Conservation (phyloP, 352 stramenopile genomes). For the Globisporangium solare region DNA sequence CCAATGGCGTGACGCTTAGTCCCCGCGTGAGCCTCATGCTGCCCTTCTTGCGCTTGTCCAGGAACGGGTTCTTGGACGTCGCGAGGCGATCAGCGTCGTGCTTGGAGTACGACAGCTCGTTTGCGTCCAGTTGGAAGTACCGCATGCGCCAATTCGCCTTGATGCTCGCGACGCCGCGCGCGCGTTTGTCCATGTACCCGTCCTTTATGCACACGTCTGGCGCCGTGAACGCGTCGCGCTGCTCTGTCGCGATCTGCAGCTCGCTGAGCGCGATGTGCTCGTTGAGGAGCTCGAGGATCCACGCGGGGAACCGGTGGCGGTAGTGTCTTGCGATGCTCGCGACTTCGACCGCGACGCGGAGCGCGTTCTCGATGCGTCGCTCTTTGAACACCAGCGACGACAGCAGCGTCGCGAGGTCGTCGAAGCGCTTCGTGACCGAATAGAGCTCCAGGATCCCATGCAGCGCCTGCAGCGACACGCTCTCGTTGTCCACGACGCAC, state of each 20-base stretch:
- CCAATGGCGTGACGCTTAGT: conserved; percentile 34
- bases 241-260: conserved; percentile 52
- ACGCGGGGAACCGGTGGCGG: conserved; percentile 42
- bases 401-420: conserved; percentile 53
- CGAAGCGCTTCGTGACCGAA: conserved; percentile 38
- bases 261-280: conserved; percentile 56
- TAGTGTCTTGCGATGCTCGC: conserved; percentile 40
- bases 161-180: conserved; percentile 39
- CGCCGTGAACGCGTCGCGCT: conserved; percentile 34
- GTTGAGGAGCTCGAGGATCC: conserved; percentile 48
- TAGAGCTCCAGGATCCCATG: conserved; percentile 41
- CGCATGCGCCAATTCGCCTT: conserved; percentile 76
- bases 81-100: conserved; percentile 49
- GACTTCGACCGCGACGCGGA: conserved; percentile 48
- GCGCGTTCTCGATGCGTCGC: conserved; percentile 19
- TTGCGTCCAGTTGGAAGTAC: conserved; percentile 42
- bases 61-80: conserved; percentile 52
- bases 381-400: conserved; percentile 49
- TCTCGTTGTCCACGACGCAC: conserved; percentile 44
- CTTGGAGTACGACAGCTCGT: conserved; percentile 55
- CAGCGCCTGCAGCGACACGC: conserved; percentile 38
- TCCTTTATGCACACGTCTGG: conserved; percentile 28
- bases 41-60: conserved; percentile 43
- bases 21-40: conserved; percentile 30
- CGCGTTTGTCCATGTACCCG: conserved; percentile 57